Percentiles rank a stretch among this genome's conserved stretches.
phyloP scores from a whole-genome alignment of 192 early-diverging fungal species.

The Coemansia sp. region DNA sequence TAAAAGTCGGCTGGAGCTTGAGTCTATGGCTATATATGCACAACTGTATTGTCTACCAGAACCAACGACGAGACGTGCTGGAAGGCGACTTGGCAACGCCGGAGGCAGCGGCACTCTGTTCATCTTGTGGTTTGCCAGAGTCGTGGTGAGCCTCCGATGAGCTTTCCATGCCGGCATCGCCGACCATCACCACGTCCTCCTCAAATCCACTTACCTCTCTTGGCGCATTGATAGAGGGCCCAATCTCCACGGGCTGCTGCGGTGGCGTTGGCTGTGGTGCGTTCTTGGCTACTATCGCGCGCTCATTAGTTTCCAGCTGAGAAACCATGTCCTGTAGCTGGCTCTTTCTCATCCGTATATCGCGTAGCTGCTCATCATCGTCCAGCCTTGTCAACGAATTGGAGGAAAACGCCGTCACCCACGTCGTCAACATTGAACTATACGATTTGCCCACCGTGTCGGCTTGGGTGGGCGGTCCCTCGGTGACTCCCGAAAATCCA shows the following conservation, averaged over 20 bases:
- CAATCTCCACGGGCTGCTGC: background rate
- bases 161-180: conserved; percentile 20
- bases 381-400: conserved; percentile 16
- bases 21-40: conserved; percentile 4
- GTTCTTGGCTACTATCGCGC: conserved; percentile 17
- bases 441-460: conserved; percentile 17
- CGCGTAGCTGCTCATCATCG: conserved; percentile 41
- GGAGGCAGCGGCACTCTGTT: background rate
- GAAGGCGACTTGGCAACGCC: background rate
- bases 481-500: conserved; percentile 27
- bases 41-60: conserved; percentile 23
- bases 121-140: conserved; percentile 4
- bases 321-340: conserved; percentile 50
- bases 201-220: conserved; percentile 45
- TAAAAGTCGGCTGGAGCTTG: background rate
- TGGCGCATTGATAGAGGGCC: background rate
- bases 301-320: conserved; percentile 52
- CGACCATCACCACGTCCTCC: conserved; percentile 51
- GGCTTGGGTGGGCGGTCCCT: conserved; percentile 19
- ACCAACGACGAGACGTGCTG: conserved; percentile 42
- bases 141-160: conserved; percentile 15
- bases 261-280: background rate
- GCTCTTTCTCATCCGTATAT: conserved; percentile 42
- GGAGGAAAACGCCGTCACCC: conserved; percentile 33
- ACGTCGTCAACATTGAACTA: conserved; percentile 39